Base-by-base conservation (phyloP, 2,329 filamentous ascomycete genomes). In the Stachybotrys echinatus region DNA sequence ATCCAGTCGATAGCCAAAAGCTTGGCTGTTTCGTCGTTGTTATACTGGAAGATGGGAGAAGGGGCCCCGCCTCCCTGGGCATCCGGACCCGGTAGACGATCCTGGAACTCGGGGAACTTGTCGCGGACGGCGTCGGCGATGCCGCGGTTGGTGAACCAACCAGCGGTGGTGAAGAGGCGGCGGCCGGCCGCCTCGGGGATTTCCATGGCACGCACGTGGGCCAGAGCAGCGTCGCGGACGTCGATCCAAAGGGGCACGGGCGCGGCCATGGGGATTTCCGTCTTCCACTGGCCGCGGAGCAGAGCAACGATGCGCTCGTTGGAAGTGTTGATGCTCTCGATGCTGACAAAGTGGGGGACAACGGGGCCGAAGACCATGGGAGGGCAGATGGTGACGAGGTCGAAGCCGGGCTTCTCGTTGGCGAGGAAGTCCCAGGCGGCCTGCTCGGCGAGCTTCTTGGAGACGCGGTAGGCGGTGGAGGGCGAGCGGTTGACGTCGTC, bases 1-100 rank as follows among this genome's bases (percentile, higher is more conserved):
- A 71, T 81, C 74, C 80, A 89, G 52, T 85, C 68, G 45, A 88
- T 74, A 1, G 82, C 83, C 51, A 89, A 64, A 44, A 85, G 57
- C 59, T 81, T 74, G 22, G 75, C 77, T 2, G 81, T 81, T 60
- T 74, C 74, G 47, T 72, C 73, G 61, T 83, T 87, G 61, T 88
- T 77, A 50, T 75, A 78, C 52, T 69, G 69, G 62, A 77, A 84
- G 42, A 78, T 56, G 3, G 70, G 61, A 17, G 68, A 61, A 49
- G 68, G 38, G 49, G 68, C 37, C 53, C 70, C 71, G n/a, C 74
- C 75, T 12, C 76, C 75, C 50, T 65, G 58, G 10, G 66, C 65
- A 17, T 73, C 70, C 1, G 72, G 67, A 1, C 61, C 67, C 0
- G 79, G 79, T 53, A 83, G 56, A 50, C 65, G 65, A 43, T 75